Conservation (phyloP, 2,329 filamentous ascomycete genomes). For the Beauveria sp. region DNA sequence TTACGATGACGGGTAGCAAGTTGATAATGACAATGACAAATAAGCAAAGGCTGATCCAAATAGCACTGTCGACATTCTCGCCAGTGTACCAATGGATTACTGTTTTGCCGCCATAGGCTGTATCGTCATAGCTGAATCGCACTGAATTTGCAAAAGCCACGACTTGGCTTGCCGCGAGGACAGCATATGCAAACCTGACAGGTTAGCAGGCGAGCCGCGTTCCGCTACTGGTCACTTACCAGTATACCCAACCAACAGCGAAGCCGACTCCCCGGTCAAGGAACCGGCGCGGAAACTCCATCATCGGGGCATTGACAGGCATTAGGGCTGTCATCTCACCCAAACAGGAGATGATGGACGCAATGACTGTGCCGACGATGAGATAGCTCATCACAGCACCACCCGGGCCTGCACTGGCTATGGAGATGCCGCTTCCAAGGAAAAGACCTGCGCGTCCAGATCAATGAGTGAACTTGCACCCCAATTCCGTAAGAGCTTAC, state of each 20-base stretch:
- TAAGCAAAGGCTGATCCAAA: conserved; percentile 31
- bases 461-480: not conserved
- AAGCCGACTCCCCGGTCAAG: conserved; percentile 29
- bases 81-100: conserved; percentile 25
- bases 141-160: conserved; percentile 28
- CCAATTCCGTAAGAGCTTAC: conserved; percentile 15
- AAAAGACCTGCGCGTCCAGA: conserved; percentile 24
- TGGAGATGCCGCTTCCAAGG: conserved; percentile 30
- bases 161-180: conserved; percentile 28
- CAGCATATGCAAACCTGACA: conserved; percentile 29
- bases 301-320: conserved; percentile 31
- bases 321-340: conserved; percentile 33
- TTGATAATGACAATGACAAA: conserved; percentile 27
- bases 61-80: conserved; percentile 26
- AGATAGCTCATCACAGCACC: conserved; percentile 32
- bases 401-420: conserved; percentile 32
- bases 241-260: conserved; percentile 32
- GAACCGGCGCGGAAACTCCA: conserved; percentile 31
- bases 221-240: conserved; percentile 16
- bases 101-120: conserved; percentile 18
- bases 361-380: conserved; percentile 35
- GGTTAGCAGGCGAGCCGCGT: not conserved
- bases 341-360: conserved; percentile 33
- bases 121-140: conserved; percentile 29
- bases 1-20: conserved; percentile 29